Percentiles rank a stretch among this genome's conserved stretches.
Evolutionary conservation across 306 rosid species (phyloP).

Genomic region (Vigna radiata): DNA sequence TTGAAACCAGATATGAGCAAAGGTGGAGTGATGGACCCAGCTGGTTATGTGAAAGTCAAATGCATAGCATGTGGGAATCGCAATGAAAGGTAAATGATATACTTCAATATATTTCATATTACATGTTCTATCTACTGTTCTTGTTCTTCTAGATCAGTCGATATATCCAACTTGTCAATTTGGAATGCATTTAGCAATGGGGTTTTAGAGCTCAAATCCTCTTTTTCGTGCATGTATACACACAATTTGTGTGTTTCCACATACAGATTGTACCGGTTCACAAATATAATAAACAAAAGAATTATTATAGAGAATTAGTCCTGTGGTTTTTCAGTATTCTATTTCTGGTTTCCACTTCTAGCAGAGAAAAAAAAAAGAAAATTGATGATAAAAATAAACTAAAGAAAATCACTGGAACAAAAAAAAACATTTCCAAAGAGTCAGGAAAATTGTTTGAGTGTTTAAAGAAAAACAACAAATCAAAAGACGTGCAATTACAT

Average conservation of each 20-base stretch:
- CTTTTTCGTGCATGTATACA: conserved; percentile 24
- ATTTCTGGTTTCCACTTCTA: conserved; percentile 29
- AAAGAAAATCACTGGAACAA: conserved; percentile 8
- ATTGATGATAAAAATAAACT: background rate
- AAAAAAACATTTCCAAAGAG: background rate
- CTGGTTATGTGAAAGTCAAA: conserved; percentile 93
- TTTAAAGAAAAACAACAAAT: conserved; percentile 11
- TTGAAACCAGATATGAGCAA: conserved; percentile 94
- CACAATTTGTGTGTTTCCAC: background rate
- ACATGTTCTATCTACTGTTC: conserved; percentile 23
- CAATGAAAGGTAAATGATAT: conserved; percentile 65
- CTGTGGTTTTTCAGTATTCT: conserved; percentile 11
- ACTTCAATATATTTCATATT: conserved; percentile 23
- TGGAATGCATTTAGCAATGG: conserved; percentile 27
- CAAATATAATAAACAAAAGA: background rate
- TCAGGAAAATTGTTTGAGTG: conserved; percentile 15
- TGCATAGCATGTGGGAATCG: conserved; percentile 86
- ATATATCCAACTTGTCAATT: conserved; percentile 28
- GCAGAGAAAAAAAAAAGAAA: background rate
- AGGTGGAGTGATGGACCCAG: conserved; percentile 97
- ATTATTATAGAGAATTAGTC: conserved; percentile 10
- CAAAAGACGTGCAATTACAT: conserved; percentile 16
- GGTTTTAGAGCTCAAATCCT: conserved; percentile 12
- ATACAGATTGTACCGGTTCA: background rate
- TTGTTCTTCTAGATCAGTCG: conserved; percentile 40